Evolutionary conservation across 139 green algal genomes (phyloP), one percentile per base, ranked within the genome.

Genomic region (Eudorina sp.): DNA sequence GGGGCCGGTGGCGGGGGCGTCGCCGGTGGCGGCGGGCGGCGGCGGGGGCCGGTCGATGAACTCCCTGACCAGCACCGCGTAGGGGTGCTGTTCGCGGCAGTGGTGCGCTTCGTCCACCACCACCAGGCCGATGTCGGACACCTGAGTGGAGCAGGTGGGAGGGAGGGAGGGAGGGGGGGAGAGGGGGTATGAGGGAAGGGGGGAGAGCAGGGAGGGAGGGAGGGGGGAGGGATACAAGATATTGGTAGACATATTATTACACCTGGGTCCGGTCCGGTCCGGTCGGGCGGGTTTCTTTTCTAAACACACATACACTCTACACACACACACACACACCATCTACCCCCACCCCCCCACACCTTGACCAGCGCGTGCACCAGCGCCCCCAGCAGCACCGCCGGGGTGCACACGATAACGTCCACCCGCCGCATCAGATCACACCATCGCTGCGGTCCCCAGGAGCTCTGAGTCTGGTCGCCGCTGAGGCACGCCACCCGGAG

Each of bases 31-130:
- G 0, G 60, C 16, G 0, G 16, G 51, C 48, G 25, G 46, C 53
- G 21, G 29, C 5, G 75, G 36, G 14, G 75, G 27, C n/a, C 62
- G 46, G 29, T 7, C 43, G 43, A 84, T 29, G 86, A 90, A 90
- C 43, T 85, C 76, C 23, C 58, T 0, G 62, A 86, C 62, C 23
- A 90, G 86, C n/a, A 90, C 45, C 23, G 64, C 76, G 76, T 90
- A 90, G 36, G 86, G 76, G 60, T 86, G 76, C 40, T 87, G 43
- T 40, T 62, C 76, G 36, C 36, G 46, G 86, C 74, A 85, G 76
- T 86, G 74, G 76, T 90, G 86, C 34, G 38, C 76, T 46, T 90
- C 86, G 29, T 90, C 86, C 34, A 90, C 23, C 48, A 90, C 64
- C 43, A 85, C 34, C 76, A 90, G 60, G 2, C 55, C 86, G 29